Evolutionary conservation across 352 stramenopile genomes (phyloP), one percentile per base, ranked within the genome.

Genomic region (Pelagophyceae sp.): DNA sequence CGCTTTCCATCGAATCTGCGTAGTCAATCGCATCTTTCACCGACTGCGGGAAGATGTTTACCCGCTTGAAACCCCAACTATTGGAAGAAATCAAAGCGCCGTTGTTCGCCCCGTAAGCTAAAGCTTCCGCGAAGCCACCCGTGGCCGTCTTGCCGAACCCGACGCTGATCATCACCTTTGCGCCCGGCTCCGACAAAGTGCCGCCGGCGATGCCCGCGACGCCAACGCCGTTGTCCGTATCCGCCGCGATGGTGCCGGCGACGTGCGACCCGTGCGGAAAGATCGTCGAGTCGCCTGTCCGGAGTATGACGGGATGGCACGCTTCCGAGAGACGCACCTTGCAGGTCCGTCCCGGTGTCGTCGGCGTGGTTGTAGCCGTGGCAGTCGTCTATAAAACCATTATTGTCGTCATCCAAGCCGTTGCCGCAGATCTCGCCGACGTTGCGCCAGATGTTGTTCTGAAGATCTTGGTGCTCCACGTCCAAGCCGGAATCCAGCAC

Each of bases 161-260:
- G 3, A 74, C 38, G 15, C 2, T 6, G 27, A 33, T 74, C 67
- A 74, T 74, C 35, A 74, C 5, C 67, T 50, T 58, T 2, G 38
- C 37, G 35, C 67, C 67, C 17, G 6, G 11, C 15, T 15, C 3
- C 3, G n/a, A 19, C 3, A 15, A 27, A 6, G 19, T 15, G 33
- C 67, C 67, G 67, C 35, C 67, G 2, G 67, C 67, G 35, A 74
- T 37, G 15, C 67, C 67, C 35, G 67, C 67, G 67, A 74, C 67
- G 20, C 67, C 67, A 3, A 54, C 33, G 35, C 67, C 67, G 37
- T 74, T 74, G 67, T 74, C 35, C 35, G 35, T 74, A 19, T 60
- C 37, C 5, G 67, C 67, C 15, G 67, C 67, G 29, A 74, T 74
- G 2, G 67, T 74, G 15, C 67, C 67, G 33, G 0, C 35, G 35